Percentiles rank a stretch among this genome's conserved stretches.
Conservation (phyloP, 768 basidiomycete species). For the Suillus occidentalis region DNA sequence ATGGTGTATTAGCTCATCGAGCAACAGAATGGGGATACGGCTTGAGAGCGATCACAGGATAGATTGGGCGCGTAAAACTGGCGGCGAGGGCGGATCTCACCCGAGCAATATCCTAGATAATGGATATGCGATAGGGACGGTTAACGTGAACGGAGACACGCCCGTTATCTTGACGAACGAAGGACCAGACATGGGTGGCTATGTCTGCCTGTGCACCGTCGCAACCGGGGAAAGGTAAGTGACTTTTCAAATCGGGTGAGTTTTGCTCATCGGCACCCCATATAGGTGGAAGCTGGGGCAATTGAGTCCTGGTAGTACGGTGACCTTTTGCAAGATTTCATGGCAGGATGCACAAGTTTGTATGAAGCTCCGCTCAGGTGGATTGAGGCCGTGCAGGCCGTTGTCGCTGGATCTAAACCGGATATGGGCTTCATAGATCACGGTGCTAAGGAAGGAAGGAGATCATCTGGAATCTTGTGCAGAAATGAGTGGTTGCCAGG, state of each 20-base stretch:
- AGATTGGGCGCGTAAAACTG: constrained; percentile 52
- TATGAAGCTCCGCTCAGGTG: constrained; percentile 27
- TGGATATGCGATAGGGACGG: constrained; percentile 51
- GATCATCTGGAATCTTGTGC: constrained; percentile 15
- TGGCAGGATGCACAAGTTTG: constrained; percentile 40
- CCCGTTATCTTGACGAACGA: constrained; percentile 65
- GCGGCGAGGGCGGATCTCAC: constrained; percentile 69
- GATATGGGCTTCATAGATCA: neutral
- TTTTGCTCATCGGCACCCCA: neutral
- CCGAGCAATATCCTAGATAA: constrained; percentile 68
- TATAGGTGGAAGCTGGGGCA: constrained; percentile 72
- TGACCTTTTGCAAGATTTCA: constrained; percentile 52
- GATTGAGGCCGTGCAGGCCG: constrained; percentile 26
- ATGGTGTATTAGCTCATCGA: constrained; percentile 56
- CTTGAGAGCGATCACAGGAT: constrained; percentile 47
- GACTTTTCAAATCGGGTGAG: neutral
- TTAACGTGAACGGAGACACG: constrained; percentile 70
- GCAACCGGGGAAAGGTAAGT: constrained; percentile 51
- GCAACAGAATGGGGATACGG: constrained; percentile 65
- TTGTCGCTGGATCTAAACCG: constrained; percentile 1
- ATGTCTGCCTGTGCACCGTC: constrained; percentile 56
- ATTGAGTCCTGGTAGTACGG: constrained; percentile 52
- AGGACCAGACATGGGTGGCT: constrained; percentile 65
- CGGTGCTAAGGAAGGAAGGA: neutral
- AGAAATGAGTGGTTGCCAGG: constrained; percentile 5